Conservation (phyloP, 495 filamentous ascomycete species). For the Aspergillus sclerotiicarbonarius region DNA sequence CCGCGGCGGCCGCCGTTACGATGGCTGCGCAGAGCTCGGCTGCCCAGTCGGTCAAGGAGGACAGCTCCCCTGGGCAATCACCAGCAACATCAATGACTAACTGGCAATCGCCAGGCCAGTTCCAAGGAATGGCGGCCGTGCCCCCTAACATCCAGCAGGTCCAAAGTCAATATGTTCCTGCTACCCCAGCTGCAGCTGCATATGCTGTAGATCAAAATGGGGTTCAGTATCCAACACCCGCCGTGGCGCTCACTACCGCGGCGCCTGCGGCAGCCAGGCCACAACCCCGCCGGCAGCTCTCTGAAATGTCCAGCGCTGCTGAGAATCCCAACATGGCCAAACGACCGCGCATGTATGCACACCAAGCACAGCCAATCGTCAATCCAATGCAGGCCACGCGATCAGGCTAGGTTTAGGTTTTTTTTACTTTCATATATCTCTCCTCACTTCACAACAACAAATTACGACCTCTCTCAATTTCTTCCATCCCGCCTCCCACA, state of each 20-base stretch:
- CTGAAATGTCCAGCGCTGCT: slow-evolving; percentile 59
- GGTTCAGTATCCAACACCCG: slow-evolving; percentile 48
- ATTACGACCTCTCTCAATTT: not conserved
- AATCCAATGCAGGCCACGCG: slow-evolving; percentile 39
- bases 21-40: slow-evolving; percentile 52
- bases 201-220: slow-evolving; percentile 54
- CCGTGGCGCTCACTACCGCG: slow-evolving; percentile 46
- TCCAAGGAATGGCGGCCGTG: slow-evolving; percentile 61
- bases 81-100: slow-evolving; percentile 64
- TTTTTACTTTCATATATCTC: not conserved
- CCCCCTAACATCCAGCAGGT: slow-evolving; percentile 47
- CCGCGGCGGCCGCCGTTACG: slow-evolving; percentile 48
- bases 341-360: slow-evolving; percentile 63
- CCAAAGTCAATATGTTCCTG: slow-evolving; percentile 52
- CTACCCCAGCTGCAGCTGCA: slow-evolving; percentile 35
- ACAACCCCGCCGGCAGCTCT: slow-evolving; percentile 62
- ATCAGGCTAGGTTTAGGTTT: slow-evolving; percentile 25
- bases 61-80: slow-evolving; percentile 76
- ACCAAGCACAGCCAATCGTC: slow-evolving; percentile 45
- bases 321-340: slow-evolving; percentile 57
- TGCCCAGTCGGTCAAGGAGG: slow-evolving; percentile 70
- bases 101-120: slow-evolving; percentile 74
- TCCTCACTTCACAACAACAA: not conserved
- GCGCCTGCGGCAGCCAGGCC: slow-evolving; percentile 35
- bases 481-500: not conserved